Base-by-base conservation (phyloP, 78 protist species). In the Planoprotostelium fungivorum region DNA sequence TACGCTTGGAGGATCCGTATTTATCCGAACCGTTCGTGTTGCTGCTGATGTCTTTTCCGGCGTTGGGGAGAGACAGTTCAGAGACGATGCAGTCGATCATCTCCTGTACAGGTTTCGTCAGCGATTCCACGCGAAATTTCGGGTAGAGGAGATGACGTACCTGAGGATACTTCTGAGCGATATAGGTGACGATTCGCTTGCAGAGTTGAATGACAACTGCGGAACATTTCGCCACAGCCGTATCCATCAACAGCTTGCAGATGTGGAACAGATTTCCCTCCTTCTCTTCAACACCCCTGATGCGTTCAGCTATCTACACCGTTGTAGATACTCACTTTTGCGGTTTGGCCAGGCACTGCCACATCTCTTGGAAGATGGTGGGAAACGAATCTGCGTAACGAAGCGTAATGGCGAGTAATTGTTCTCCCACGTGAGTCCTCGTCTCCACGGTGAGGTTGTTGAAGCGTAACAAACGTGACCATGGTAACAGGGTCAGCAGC, bases 21-120 rank as follows among this genome's bases (percentile, higher is more conserved):
- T 25, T 51, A 25, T 51, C 31, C 16, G 73, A 5, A 51, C 73
- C 16, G 73, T 5, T 25, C 16, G 73, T 16, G 73, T 5, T 16
- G 0, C 90, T 91, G 34, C 84, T 87, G 25, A 89, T 38, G 38
- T 29, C 85, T 29, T 87, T 86, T 1, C 86, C 86, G 1, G 94
- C 89, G 35, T 83, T 51, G 28, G 91, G 89, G 0, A 91, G 88
- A 0, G 90, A 38, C 31, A 92, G 29, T 28, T 92, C 92, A 36
- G 84, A 31, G 31, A 92, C 94, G 73, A 92, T 37, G 37, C 90
- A 89, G 88, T 92, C 90, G 34, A 92, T 86, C 23, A 92, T 35
- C 83, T 86, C 90, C 38, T 92, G 94, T 34, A 91, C 92, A 9
- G 94, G n/a, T 16, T 25, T 51, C 73, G 16, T 51, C 73, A 16